Base-by-base conservation (phyloP, 2,329 filamentous ascomycete genomes). In the Pseudopithomyces chartarum region DNA sequence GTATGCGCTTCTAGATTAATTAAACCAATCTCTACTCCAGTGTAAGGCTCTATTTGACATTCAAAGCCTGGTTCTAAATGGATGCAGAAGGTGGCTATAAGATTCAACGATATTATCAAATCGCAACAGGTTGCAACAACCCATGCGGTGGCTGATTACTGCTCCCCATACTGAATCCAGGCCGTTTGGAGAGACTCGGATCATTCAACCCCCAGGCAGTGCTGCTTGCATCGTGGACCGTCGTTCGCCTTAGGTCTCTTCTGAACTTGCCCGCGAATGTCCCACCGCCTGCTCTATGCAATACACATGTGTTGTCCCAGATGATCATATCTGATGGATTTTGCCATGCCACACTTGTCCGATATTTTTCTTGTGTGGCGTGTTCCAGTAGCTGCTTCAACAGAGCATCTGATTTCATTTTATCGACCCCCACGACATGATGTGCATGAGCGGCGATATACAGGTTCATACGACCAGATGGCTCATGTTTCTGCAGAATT, bases 201-300 rank as follows among this genome's bases (percentile, higher is more conserved):
- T 55, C 52, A 19, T 54, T 54, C 29, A 55, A 32, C 2, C 52
- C 52, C 52, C 52, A 55, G 7, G 72, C 71, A 67, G 74, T 60
- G 68, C 69, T 19, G 60, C 69, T 20, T 62, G 67, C 67, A 67
- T 80, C 84, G 65, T 85, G 80, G 2, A 86, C 82, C 0, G 84
- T 86, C 5, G 82, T 81, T 55, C 85, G 71, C 43, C 85, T 71
- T 79, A 87, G 77, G 65, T 87, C 84, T 33, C 83, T 72, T 58
- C 64, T 74, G 63, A 77, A 81, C 62, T 76, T 80, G 0, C 80
- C 80, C 55, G 78, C 77, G 56, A 82, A 85, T 0, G 69, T 67
- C 0, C 83, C 83, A 1, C 74, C 71, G 1, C 76, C 78, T 0
- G 82, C 82, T 10, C 82, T 72, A 68, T 87, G 84, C 76, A 86